Evolutionary conservation across 2,329 filamentous ascomycete genomes (phyloP).

Genomic region (Passalora sequoiae): DNA sequence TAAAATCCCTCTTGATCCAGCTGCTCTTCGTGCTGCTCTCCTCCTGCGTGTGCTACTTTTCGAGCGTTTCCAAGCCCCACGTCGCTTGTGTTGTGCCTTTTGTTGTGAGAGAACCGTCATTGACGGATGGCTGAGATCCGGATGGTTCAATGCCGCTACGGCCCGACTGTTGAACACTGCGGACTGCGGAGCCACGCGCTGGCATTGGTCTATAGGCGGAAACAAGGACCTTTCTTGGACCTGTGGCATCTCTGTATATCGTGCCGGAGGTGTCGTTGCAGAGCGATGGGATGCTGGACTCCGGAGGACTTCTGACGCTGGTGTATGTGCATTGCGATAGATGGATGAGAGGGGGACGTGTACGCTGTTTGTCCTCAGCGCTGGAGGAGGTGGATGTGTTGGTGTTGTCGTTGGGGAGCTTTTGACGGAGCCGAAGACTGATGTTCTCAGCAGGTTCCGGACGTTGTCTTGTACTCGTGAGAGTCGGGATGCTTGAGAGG

Average conservation of each 20-base stretch:
- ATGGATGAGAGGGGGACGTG: too few relatives aligned
- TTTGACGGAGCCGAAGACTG: constrained; percentile 24
- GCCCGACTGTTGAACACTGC: constrained; percentile 27
- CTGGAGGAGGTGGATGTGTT: constrained; percentile 10
- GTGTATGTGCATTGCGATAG: too few relatives aligned
- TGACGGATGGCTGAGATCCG: constrained; percentile 28
- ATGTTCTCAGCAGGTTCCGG: constrained; percentile 30
- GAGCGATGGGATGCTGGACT: constrained; percentile 19
- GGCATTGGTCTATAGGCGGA: constrained; percentile 17
- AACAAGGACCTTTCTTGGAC: neutral
- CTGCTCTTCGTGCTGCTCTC: constrained; percentile 10
- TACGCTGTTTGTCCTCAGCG: constrained; percentile 5
- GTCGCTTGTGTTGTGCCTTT: constrained; percentile 21
- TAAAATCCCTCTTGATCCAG: constrained; percentile 16
- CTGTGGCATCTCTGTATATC: neutral
- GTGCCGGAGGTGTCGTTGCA: constrained; percentile 1
- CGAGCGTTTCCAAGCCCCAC: constrained; percentile 22
- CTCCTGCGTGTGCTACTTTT: constrained; percentile 10
- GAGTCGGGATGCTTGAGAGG: constrained; percentile 22
- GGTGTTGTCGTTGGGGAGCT: constrained; percentile 20
- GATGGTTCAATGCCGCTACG: constrained; percentile 28
- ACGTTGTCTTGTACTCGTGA: constrained; percentile 34
- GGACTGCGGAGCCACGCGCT: constrained; percentile 25
- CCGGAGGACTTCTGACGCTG: constrained; percentile 16
- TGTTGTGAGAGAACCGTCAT: constrained; percentile 27